These are phyloP conservation scores for Verticillium nubilum DNA, from an alignment of 2,329 filamentous ascomycete genomes.

Conservation along the genomic window DNA sequence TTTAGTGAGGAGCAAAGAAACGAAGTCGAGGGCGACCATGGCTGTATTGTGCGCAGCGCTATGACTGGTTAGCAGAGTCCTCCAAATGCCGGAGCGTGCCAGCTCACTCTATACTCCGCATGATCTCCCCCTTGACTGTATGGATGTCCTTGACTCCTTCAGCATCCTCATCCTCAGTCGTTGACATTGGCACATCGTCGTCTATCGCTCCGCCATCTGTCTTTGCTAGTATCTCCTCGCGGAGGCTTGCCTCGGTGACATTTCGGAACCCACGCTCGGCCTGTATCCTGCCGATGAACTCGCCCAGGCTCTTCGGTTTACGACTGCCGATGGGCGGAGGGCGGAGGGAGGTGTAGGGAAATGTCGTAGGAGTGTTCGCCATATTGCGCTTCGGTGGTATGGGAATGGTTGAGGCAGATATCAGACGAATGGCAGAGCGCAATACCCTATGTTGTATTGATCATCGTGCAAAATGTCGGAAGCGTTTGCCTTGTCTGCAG, in stretches of 20 bases:
- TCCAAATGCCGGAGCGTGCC: neutral
- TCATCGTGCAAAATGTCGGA: neutral
- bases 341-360: constrained; percentile 50
- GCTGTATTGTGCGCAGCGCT: constrained; percentile 53
- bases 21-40: constrained; percentile 70
- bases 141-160: constrained; percentile 35
- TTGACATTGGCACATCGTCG: constrained; percentile 32
- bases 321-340: constrained; percentile 56
- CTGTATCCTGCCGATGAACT: constrained; percentile 76
- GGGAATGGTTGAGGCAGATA: neutral
- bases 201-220: constrained; percentile 42
- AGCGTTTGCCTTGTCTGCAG: neutral
- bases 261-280: constrained; percentile 73
- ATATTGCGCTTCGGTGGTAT: constrained; percentile 3
- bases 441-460: neutral
- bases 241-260: constrained; percentile 68
- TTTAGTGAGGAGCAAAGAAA: constrained; percentile 81
- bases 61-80: neutral
- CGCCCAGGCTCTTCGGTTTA: constrained; percentile 57
- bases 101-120: constrained; percentile 52
- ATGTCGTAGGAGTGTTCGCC: constrained; percentile 9
- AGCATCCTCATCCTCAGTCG: constrained; percentile 28
- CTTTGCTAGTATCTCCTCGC: constrained; percentile 57
- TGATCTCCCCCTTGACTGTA: constrained; percentile 50
- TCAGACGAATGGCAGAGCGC: neutral